Conservation (phyloP, 2,329 filamentous ascomycete genomes). For the Aureobasidium sp. region DNA sequence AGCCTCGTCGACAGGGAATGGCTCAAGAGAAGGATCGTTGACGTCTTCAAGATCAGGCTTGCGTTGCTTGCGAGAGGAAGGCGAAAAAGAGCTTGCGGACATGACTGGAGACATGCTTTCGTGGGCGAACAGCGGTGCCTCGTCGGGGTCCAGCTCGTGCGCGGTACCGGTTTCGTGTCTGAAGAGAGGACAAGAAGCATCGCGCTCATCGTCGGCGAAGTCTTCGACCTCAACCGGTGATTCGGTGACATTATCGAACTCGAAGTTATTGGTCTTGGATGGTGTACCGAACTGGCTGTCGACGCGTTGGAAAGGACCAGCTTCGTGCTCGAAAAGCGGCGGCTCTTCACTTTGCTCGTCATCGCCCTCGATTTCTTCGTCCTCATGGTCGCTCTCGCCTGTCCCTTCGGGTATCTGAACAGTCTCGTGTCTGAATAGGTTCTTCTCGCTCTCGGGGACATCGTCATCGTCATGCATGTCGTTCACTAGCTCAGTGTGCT, state of each 20-base stretch:
- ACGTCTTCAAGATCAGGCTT: constrained; percentile 22
- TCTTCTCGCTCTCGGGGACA: constrained; percentile 9
- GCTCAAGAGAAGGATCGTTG: constrained; percentile 27
- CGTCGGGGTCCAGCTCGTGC: constrained; percentile 4
- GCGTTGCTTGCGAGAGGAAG: not conserved
- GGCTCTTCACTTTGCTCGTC: constrained; percentile 10
- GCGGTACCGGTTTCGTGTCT: constrained; percentile 31
- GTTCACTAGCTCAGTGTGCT: not conserved
- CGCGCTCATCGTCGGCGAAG: constrained; percentile 3
- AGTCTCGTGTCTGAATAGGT: constrained; percentile 14
- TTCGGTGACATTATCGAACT: not conserved
- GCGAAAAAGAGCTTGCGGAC: not conserved
- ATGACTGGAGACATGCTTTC: constrained; percentile 21
- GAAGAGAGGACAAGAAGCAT: constrained; percentile 27
- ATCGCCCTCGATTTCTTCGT: not conserved
- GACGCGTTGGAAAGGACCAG: not conserved
- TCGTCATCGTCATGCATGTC: constrained; percentile 4
- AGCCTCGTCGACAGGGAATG: constrained; percentile 30
- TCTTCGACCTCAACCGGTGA: not conserved
- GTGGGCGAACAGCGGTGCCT: constrained; percentile 28
- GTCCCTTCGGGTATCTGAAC: not conserved
- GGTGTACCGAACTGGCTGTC: constrained; percentile 7
- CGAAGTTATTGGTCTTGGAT: not conserved
- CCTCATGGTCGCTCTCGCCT: not conserved
- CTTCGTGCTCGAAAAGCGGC: constrained; percentile 10